Evolutionary conservation across 2,329 filamentous ascomycete genomes (phyloP), one percentile per base, ranked within the genome.

Genomic region (Diaporthe sp.): DNA sequence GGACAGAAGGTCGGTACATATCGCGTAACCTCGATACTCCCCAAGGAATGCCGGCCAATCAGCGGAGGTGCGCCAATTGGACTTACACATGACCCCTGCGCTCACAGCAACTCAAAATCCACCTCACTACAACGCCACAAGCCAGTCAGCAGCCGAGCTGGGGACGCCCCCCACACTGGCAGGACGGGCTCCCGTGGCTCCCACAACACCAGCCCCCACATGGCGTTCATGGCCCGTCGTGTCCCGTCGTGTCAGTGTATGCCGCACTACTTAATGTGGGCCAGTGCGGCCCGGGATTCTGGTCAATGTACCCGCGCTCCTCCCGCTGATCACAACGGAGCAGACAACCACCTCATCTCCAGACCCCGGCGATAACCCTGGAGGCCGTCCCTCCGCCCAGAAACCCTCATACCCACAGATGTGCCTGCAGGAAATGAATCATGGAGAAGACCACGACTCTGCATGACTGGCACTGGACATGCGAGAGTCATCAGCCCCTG

Each of bases 351-450:
- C 34, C 65, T 68, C 46, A 53, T 68, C 65, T 68, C 65, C 65
- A 53, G 46, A 4, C 46, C 65, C 34, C 22, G 46, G 22, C 12
- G 39, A 15, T 28, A 31, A 25, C 51, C 25, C 37, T 39, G 37
- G 12, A 39, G 25, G 15, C 25, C 25, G 42, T 44, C 19, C 2
- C 19, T 67, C 44, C 28, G 44, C 61, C 44, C 25, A 67, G 62
- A 34, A 49, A 49, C 25, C 28, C 42, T 13, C 49, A 53, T 39
- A 68, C 34, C 65, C 65, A 68, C 65, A 53, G 46, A 25, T 28
- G 31, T 37, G 62, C 62, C 62, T 68, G 62, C 42, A 67, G 61
- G 28, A 67, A 67, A 67, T 67, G 61, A 67, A 67, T 49, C 61
- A 67, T 67, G 61, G 44, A 5, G 42, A 42, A 25, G 37, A 25